Base-by-base conservation (phyloP, 2,329 filamentous ascomycete species). In the Calycina herbarum region DNA sequence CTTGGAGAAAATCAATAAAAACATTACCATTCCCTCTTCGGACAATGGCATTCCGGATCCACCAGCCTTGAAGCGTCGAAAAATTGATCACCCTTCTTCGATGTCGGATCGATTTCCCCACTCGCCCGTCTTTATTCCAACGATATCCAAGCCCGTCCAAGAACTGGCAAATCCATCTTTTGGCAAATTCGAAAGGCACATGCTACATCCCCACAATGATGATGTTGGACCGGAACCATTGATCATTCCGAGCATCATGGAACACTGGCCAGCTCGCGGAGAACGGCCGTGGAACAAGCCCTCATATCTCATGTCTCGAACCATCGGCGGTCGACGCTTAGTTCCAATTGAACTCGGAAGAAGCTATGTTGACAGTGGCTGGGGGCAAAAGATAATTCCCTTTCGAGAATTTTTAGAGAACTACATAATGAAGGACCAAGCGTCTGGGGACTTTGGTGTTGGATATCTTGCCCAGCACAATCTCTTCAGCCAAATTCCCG, bases 401-500 rank as follows among this genome's bases (percentile, higher is more conserved):
- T 96, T 98, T 72, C 78, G 80, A 5, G 80, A 89, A 0, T 96
- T 97, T 70, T 79, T 97, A 59, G 71, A 80, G 5, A 42, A 73
- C 15, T 74, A 74, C 33, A 70, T 76, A 29, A 59, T 31, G 17
- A 35, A 64, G 6, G 48, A 59, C 1, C 17, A 56, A 3, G 54
- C 38, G 1, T 8, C 51, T 2, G n/a, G 31, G n/a, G 58, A n/a
- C 6, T 64, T 57, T 10, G 65, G 69, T n/a, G 87, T 83, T 11
- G 92, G 89, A 13, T 99, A 99, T 76, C 86, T 99, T 57, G 95
- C 95, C 8, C 95, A 99, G 75, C 93, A 98, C 78, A 88, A 94
- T 71, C 85, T 99, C 42, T 89, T 98, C 72, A 78, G 83, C 0
- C 95, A 98, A 75, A 89, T 99, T 13, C 93, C 94, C 0, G 77